Evolutionary conservation across 441 rosid genomes (phyloP).

Genomic region (Breynia disticha): DNA sequence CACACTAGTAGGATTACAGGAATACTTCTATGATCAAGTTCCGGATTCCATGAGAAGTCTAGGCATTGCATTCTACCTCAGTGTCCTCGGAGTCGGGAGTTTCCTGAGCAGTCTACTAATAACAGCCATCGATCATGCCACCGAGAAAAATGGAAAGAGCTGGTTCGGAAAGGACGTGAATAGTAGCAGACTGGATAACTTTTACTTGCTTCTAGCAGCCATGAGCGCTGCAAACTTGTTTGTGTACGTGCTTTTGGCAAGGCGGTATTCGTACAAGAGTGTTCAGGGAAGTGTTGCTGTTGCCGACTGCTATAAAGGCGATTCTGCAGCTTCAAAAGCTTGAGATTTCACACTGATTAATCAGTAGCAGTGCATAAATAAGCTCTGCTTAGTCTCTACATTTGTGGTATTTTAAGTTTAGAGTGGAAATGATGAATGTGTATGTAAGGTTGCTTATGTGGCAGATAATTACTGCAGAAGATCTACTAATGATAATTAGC

Average conservation of each 20-base stretch:
- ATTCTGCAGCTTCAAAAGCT: too few species aligned
- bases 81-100: slow-evolving; percentile 66
- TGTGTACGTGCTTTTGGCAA: slow-evolving; percentile 49
- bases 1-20: slow-evolving; percentile 68
- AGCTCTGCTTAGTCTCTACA: too few species aligned
- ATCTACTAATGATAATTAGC: too few species aligned
- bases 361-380: too few species aligned
- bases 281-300: slow-evolving; percentile 39
- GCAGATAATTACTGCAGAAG: too few species aligned
- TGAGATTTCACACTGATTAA: too few species aligned
- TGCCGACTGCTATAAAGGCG: slow-evolving; percentile 33
- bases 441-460: too few species aligned
- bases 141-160: slow-evolving; percentile 37
- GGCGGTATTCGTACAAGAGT: slow-evolving; percentile 59
- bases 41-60: slow-evolving; percentile 81
- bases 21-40: slow-evolving; percentile 74
- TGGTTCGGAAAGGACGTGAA: slow-evolving; percentile 85
- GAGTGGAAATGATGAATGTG: too few species aligned
- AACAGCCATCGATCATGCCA: slow-evolving; percentile 42
- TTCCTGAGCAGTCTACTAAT: slow-evolving; percentile 65
- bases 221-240: slow-evolving; percentile 40
- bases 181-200: slow-evolving; percentile 66
- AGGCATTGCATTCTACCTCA: slow-evolving; percentile 70
- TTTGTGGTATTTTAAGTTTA: too few species aligned
- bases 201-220: slow-evolving; percentile 63